Conservation (phyloP, 2,329 filamentous ascomycete genomes). For the Clathrospora elynae region DNA sequence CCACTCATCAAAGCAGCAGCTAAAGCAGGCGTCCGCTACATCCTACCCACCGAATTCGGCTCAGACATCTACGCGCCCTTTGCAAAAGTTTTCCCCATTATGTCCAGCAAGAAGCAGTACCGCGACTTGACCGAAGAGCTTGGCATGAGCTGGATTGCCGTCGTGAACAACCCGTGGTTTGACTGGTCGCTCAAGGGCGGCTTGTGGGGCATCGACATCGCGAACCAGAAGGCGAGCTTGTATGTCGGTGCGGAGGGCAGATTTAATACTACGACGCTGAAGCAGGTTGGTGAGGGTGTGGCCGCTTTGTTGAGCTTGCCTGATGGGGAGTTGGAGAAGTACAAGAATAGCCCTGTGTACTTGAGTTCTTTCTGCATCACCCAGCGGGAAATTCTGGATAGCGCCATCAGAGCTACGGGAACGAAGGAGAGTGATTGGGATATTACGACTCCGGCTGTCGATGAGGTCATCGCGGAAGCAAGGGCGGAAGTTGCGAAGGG, state of each 20-base stretch:
- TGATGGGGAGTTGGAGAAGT: slow-evolving; percentile 7
- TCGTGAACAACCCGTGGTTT: slow-evolving; percentile 12
- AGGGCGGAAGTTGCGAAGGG: slow-evolving; percentile 53
- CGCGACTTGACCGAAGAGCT: slow-evolving; percentile 11
- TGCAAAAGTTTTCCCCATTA: slow-evolving; percentile 3
- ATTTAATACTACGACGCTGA: slow-evolving; percentile 9
- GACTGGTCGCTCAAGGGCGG: slow-evolving; percentile 8
- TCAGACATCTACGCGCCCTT: slow-evolving; percentile 5
- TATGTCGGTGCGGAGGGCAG: slow-evolving; percentile 1
- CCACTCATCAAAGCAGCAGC: slow-evolving; percentile 9
- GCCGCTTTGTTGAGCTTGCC: slow-evolving; percentile 7
- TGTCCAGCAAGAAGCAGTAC: slow-evolving; percentile 9
- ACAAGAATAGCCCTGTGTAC: slow-evolving; percentile 38
- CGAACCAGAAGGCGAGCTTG: slow-evolving; percentile 5
- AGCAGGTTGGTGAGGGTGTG: slow-evolving; percentile 6
- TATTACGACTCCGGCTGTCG: slow-evolving; percentile 54
- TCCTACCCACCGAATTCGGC: slow-evolving; percentile 13
- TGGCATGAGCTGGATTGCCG: slow-evolving; percentile 8
- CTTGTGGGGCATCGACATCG: slow-evolving; percentile 7
- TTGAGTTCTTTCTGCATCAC: slow-evolving; percentile 37
- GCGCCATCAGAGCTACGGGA: slow-evolving; percentile 5
- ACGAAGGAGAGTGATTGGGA: slow-evolving; percentile 24
- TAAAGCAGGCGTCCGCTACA: slow-evolving; percentile 8
- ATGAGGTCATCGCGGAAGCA: slow-evolving; percentile 57
- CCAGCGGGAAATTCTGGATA: slow-evolving; percentile 10